These are phyloP conservation scores for Nemania abortiva DNA, from an alignment of 2,329 filamentous ascomycete species.

Conservation along the genomic window DNA sequence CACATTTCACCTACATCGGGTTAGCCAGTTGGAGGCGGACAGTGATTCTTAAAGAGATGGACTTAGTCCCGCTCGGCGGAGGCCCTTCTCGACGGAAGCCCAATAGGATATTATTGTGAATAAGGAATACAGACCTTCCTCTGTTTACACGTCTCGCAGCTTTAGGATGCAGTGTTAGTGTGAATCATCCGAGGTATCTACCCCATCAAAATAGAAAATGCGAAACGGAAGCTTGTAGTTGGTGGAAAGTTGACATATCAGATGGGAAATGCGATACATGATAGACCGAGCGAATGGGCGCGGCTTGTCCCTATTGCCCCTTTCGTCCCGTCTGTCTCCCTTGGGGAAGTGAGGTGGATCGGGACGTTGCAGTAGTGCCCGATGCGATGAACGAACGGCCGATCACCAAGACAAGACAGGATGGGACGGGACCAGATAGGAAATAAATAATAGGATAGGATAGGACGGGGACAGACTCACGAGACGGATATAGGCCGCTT, in stretches of 20 bases:
- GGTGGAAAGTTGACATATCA: conserved; percentile 24
- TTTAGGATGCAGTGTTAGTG: conserved; percentile 58
- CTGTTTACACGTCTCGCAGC: conserved; percentile 83
- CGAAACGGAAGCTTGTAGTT: conserved; percentile 16
- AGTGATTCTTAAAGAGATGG: neutral
- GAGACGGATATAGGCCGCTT: conserved; percentile 72
- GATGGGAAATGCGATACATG: conserved; percentile 34
- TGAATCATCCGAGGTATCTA: conserved; percentile 35
- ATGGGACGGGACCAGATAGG: conserved; percentile 31
- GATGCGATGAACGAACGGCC: neutral
- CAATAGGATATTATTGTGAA: neutral
- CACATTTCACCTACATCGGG: conserved; percentile 73
- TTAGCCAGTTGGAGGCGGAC: conserved; percentile 24
- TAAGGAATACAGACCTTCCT: conserved; percentile 70
- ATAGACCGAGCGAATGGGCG: neutral
- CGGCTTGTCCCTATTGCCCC: neutral
- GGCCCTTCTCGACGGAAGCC: conserved; percentile 3
- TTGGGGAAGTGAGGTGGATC: neutral
- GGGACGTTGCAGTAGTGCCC: neutral
- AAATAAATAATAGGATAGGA: too few relatives aligned
- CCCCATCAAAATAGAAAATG: conserved; percentile 14
- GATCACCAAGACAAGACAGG: conserved; percentile 19
- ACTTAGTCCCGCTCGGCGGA: neutral
- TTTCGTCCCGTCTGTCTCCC: neutral
- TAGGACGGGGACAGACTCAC: conserved; percentile 53